Conservation (phyloP, 495 filamentous ascomycete species). For the Penicillium cinerascens region DNA sequence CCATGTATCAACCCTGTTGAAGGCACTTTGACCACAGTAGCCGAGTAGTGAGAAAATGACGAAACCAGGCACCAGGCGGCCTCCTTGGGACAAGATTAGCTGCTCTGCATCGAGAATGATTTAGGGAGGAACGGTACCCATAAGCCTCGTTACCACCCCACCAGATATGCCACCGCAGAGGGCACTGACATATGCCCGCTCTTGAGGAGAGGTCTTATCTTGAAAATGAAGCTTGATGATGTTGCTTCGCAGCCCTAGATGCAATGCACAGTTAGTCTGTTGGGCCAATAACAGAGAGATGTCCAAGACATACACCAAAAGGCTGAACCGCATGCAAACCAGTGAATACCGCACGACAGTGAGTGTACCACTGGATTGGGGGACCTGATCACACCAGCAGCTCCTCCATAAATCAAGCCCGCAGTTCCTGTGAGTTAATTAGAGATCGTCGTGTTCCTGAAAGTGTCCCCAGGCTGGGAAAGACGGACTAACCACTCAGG, state of each 20-base stretch:
- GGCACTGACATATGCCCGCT: slow-evolving; percentile 60
- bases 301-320: slow-evolving; percentile 63
- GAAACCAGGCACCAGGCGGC: slow-evolving; percentile 54
- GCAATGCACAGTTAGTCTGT: slow-evolving; percentile 4
- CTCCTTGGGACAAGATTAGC: slow-evolving; percentile 26
- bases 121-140: slow-evolving; percentile 46
- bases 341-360: slow-evolving; percentile 69
- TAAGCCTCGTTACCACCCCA: slow-evolving; percentile 55
- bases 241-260: slow-evolving; percentile 39
- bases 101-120: neutral
- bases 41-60: slow-evolving; percentile 64
- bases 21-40: slow-evolving; percentile 55
- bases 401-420: slow-evolving; percentile 70
- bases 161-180: slow-evolving; percentile 68
- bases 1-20: slow-evolving; percentile 52
- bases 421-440: slow-evolving; percentile 49
- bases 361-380: slow-evolving; percentile 67
- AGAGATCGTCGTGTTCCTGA: slow-evolving; percentile 2
- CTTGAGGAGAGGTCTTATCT: slow-evolving; percentile 47
- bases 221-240: slow-evolving; percentile 40
- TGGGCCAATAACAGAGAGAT: neutral
- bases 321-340: slow-evolving; percentile 69
- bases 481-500: slow-evolving; percentile 45
- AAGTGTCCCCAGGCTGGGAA: neutral
- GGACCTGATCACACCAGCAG: slow-evolving; percentile 63